Conservation (phyloP, 805 yeast genomes). For the Kazachstania africana region DNA sequence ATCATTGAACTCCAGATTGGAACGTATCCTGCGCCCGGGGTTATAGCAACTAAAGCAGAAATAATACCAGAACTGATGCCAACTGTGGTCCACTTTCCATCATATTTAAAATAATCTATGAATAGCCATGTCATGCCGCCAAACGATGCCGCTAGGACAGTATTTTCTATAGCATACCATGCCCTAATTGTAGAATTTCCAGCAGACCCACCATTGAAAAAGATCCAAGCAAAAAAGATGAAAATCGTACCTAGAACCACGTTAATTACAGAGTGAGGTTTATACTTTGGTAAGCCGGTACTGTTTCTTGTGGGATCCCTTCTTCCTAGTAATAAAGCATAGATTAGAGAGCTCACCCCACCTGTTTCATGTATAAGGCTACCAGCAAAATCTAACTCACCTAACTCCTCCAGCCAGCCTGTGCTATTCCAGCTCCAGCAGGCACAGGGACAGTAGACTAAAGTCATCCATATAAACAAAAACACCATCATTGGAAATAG, state of each 20-base stretch:
- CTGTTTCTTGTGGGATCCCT: constrained; percentile 59
- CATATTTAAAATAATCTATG: constrained; percentile 76
- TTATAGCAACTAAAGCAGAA: constrained; percentile 88
- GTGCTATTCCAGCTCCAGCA: constrained; percentile 94
- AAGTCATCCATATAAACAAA: constrained; percentile 85
- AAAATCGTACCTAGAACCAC: constrained; percentile 88
- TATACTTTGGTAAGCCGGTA: constrained; percentile 71
- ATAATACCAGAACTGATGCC: constrained; percentile 92
- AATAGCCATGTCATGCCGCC: constrained; percentile 95
- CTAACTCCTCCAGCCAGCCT: constrained; percentile 81
- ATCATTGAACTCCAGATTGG: constrained; percentile 83
- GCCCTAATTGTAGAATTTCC: constrained; percentile 90
- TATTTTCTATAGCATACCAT: constrained; percentile 86
- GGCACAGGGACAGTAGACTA: constrained; percentile 93
- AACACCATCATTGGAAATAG: constrained; percentile 94
- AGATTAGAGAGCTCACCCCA: constrained; percentile 90
- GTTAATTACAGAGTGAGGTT: constrained; percentile 85
- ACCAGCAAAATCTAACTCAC: constrained; percentile 93
- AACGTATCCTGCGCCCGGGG: constrained; percentile 96
- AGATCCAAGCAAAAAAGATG: constrained; percentile 94
- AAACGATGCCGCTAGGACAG: constrained; percentile 84
- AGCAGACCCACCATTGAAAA: constrained; percentile 96
- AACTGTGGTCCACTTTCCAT: constrained; percentile 84
- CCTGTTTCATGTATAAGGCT: constrained; percentile 96
- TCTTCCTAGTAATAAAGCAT: constrained; percentile 84